Evolutionary conservation across 441 rosid genomes (phyloP).

Genomic region (Eugenia klotzschiana): DNA sequence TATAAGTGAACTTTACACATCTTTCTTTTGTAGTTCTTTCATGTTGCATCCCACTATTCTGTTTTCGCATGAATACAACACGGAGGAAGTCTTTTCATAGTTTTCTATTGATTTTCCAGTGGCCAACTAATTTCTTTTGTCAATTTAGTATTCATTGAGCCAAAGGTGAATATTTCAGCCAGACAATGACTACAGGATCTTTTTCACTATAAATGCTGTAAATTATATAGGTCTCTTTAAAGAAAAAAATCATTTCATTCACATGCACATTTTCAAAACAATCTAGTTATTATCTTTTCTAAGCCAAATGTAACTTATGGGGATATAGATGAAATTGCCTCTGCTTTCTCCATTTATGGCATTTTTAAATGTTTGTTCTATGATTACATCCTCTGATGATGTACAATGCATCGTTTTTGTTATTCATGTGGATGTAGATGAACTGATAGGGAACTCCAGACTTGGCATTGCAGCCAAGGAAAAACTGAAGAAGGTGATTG

Average conservation of each 20-base stretch:
- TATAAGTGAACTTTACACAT: neutral
- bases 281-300: neutral
- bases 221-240: neutral
- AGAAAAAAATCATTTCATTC: neutral
- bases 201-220: neutral
- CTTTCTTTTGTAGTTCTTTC: neutral
- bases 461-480: constrained; percentile 18
- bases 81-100: neutral
- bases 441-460: constrained; percentile 14
- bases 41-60: neutral
- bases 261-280: neutral
- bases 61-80: neutral
- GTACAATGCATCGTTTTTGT: neutral
- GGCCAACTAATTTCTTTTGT: neutral
- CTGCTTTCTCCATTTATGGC: neutral
- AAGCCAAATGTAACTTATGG: neutral
- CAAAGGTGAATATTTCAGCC: neutral
- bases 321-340: neutral
- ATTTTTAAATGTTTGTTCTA: neutral
- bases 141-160: neutral
- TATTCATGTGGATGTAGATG: constrained; percentile 19
- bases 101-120: neutral
- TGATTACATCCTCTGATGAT: neutral
- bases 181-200: neutral
- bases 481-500: constrained; percentile 29